Conservation (phyloP, 331 rosid genomes). For the Rhamnella rubrinervis region DNA sequence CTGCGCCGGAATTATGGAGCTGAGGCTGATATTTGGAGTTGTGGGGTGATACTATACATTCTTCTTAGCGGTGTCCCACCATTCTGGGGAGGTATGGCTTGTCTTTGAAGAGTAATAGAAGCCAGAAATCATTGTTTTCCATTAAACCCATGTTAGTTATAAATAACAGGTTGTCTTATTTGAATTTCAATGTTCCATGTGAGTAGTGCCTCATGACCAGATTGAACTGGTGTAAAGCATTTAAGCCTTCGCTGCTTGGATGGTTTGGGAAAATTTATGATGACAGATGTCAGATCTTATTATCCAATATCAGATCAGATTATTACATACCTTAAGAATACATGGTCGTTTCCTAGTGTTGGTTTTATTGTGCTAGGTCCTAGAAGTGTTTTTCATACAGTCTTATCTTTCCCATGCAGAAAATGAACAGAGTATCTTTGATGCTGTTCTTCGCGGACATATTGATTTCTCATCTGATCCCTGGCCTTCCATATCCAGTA, state of each 20-base stretch:
- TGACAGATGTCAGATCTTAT: neutral
- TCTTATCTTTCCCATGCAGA: slow-evolving; percentile 51
- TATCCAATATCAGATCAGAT: slow-evolving; percentile 15
- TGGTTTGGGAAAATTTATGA: neutral
- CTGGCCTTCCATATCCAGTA: slow-evolving; percentile 82
- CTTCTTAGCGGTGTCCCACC: slow-evolving; percentile 95
- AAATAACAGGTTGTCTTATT: neutral
- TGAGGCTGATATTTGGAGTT: slow-evolving; percentile 96
- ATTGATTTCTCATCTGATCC: slow-evolving; percentile 81
- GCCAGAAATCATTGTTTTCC: neutral
- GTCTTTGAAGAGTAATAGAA: neutral
- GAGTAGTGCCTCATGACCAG: neutral
- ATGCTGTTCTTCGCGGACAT: slow-evolving; percentile 80
- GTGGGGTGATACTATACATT: slow-evolving; percentile 85
- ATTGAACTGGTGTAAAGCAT: neutral
- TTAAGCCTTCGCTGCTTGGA: neutral
- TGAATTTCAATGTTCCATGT: neutral
- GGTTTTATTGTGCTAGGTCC: neutral
- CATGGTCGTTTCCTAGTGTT: neutral
- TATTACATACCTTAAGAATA: neutral
- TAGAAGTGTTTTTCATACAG: slow-evolving; percentile 18
- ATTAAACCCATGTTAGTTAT: neutral
- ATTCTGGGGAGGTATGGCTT: slow-evolving; percentile 82
- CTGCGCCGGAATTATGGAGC: slow-evolving; percentile 70
- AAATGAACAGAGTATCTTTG: slow-evolving; percentile 83